These are phyloP conservation scores for Alternaria sp. DNA, from an alignment of 2,329 filamentous ascomycete genomes.

Conservation along the genomic window DNA sequence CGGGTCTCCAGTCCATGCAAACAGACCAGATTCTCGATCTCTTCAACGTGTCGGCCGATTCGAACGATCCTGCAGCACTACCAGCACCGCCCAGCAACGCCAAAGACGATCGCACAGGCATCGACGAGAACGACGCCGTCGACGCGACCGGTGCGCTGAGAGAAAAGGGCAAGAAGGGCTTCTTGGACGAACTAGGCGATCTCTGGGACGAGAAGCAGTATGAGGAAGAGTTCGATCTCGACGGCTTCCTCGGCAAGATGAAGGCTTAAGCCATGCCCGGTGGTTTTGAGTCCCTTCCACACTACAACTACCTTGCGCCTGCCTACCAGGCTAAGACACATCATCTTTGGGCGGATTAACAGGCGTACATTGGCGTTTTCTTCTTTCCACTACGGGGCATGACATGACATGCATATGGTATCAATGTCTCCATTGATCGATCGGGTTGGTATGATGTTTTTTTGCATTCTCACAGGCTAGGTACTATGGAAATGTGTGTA, in stretches of 20 bases:
- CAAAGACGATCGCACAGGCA: constrained; percentile 69
- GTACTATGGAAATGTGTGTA: background rate
- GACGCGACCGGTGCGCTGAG: constrained; percentile 86
- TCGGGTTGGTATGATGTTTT: constrained; percentile 1
- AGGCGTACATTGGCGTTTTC: background rate
- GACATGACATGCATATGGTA: background rate
- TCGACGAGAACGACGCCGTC: constrained; percentile 82
- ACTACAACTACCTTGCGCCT: background rate
- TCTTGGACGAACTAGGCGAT: constrained; percentile 92
- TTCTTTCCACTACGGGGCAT: background rate
- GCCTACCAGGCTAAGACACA: background rate
- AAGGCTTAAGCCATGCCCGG: constrained; percentile 54
- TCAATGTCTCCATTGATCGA: background rate
- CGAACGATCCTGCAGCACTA: constrained; percentile 65
- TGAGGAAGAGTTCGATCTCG: constrained; percentile 95
- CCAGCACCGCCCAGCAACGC: constrained; percentile 61
- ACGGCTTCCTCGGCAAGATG: constrained; percentile 95
- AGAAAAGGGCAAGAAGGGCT: constrained; percentile 95
- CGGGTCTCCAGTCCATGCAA: constrained; percentile 93
- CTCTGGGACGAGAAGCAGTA: constrained; percentile 98
- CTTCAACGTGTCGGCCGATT: constrained; percentile 72
- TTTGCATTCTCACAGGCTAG: background rate
- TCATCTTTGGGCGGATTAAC: background rate
- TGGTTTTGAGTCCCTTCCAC: background rate
- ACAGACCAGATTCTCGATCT: constrained; percentile 97